Conservation (phyloP, 169 alveolate genomes). For the Sarcocystis neurona region DNA sequence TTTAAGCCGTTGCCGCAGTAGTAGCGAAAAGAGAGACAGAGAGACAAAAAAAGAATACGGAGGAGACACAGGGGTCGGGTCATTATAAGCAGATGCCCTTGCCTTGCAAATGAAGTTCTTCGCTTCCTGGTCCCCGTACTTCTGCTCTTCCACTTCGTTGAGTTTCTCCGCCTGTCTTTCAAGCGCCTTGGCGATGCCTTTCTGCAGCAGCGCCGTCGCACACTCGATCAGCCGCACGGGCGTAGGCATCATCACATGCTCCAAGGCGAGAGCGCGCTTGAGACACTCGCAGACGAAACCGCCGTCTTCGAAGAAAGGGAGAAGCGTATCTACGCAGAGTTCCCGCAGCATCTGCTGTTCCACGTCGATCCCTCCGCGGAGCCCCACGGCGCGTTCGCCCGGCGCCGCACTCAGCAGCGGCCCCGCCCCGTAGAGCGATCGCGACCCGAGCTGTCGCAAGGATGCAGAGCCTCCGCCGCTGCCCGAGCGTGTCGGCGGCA, state of each 20-base stretch:
- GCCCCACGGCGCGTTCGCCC: background rate
- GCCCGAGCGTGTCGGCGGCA: conserved; percentile 52
- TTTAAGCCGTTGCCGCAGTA: no score
- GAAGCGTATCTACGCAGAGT: conserved; percentile 80
- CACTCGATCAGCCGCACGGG: conserved; percentile 88
- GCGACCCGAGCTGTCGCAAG: no score
- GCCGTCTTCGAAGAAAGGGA: conserved; percentile 78
- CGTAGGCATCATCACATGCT: conserved; percentile 94
- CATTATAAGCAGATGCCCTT: background rate
- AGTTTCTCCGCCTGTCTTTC: conserved; percentile 21
- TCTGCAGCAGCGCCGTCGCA: conserved; percentile 85
- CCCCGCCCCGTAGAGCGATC: no score
- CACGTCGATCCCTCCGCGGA: conserved; percentile 30
- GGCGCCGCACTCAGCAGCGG: background rate
- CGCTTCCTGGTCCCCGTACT: conserved; percentile 35
- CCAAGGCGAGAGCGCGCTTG: conserved; percentile 76
- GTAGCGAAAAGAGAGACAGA: conserved; percentile 63
- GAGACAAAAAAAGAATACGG: background rate
- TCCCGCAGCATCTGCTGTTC: conserved; percentile 50
- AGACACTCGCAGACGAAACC: conserved; percentile 77
- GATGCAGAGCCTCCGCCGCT: no score
- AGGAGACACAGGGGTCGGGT: background rate
- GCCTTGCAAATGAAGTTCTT: conserved; percentile 41
- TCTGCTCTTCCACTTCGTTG: conserved; percentile 18
- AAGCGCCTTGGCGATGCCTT: conserved; percentile 38